phyloP scores from a whole-genome alignment of 495 filamentous ascomycete genomes.

The Aspergillus baeticus region DNA sequence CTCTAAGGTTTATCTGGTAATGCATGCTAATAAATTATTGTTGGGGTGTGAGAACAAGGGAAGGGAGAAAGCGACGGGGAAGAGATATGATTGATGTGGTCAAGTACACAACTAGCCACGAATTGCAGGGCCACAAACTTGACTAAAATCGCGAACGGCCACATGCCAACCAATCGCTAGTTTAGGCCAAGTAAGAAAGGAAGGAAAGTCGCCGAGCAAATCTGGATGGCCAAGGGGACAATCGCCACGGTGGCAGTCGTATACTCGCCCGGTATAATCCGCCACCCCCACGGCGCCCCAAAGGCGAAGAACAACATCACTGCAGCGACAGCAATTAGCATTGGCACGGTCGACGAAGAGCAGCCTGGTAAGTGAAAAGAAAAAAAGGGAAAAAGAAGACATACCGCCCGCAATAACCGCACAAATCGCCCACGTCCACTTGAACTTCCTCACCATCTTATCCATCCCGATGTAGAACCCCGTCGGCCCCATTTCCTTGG shows the following conservation, averaged over 20 bases:
- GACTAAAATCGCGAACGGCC: too few species aligned
- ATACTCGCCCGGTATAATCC: constrained; percentile 1
- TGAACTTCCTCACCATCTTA: constrained; percentile 6
- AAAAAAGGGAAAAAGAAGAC: background rate
- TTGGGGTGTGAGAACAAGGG: too few species aligned
- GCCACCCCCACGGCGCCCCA: background rate
- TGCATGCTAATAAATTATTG: too few species aligned
- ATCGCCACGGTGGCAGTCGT: background rate
- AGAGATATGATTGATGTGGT: too few species aligned
- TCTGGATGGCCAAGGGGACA: constrained; percentile 3
- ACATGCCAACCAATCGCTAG: too few species aligned
- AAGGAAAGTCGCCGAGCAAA: background rate
- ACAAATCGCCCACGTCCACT: constrained; percentile 6
- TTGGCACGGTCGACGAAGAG: background rate
- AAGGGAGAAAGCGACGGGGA: too few species aligned
- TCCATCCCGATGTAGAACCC: constrained; percentile 4
- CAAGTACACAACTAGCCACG: too few species aligned
- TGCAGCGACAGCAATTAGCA: background rate
- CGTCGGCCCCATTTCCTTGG: constrained; percentile 3
- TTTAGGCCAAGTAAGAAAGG: background rate
- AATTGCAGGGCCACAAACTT: too few species aligned
- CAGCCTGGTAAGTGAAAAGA: too few species aligned
- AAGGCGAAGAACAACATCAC: constrained; percentile 5
- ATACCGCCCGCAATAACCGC: background rate
- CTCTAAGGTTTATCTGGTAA: too few species aligned